phyloP scores from a whole-genome alignment of 495 filamentous ascomycete species.

The Podospora pseudopauciseta region DNA sequence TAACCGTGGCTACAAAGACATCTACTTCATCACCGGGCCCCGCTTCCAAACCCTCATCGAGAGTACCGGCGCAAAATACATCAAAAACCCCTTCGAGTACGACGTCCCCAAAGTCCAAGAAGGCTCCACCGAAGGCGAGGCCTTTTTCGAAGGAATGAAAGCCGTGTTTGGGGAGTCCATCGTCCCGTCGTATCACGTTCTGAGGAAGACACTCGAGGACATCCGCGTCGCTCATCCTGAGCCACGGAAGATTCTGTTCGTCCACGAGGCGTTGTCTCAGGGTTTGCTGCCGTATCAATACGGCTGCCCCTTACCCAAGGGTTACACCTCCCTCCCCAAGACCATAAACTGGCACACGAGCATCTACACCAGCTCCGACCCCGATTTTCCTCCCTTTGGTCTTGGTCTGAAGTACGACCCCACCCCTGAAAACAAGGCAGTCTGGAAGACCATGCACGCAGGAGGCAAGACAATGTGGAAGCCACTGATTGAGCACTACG shows the following conservation, averaged over 20 bases:
- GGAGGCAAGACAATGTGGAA: background rate
- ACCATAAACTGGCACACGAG: constrained; percentile 22
- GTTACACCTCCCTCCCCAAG: constrained; percentile 13
- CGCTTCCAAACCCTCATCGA: constrained; percentile 25
- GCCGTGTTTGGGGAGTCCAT: constrained; percentile 19
- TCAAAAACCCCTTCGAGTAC: constrained; percentile 12
- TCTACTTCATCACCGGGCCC: constrained; percentile 32
- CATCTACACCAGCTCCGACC: constrained; percentile 18
- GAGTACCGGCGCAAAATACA: constrained; percentile 11
- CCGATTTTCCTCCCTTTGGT: constrained; percentile 31
- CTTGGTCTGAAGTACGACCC: constrained; percentile 23
- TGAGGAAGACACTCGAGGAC: constrained; percentile 24
- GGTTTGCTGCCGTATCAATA: constrained; percentile 27
- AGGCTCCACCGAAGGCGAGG: background rate
- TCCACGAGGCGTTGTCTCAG: constrained; percentile 32
- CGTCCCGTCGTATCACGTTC: constrained; percentile 22
- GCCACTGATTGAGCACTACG: constrained; percentile 25
- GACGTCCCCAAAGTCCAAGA: background rate
- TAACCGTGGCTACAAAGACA: constrained; percentile 24
- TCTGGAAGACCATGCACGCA: constrained; percentile 15
- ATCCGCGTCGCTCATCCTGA: constrained; percentile 22
- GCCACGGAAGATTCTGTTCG: constrained; percentile 26
- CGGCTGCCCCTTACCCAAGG: constrained; percentile 24
- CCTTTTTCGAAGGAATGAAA: constrained; percentile 6
- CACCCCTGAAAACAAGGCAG: constrained; percentile 15